Evolutionary conservation across 2,329 filamentous ascomycete species (phyloP), one percentile per base, ranked within the genome.

Genomic region (Cytospora paraplurivora): DNA sequence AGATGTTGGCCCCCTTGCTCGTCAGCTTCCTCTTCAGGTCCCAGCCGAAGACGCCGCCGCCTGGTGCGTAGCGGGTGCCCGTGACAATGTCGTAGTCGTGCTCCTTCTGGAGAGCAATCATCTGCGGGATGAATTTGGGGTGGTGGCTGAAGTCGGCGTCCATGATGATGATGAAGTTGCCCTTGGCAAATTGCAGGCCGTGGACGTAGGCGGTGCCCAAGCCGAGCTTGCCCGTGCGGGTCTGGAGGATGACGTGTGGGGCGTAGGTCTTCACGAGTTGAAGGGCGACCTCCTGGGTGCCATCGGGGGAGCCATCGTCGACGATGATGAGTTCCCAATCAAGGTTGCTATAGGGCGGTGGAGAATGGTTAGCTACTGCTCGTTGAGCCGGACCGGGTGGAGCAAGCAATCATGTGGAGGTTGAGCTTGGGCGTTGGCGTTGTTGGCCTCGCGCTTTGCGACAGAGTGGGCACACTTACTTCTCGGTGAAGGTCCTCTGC

Each of bases 161-260:
- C 95, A 99, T 99, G 85, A 99, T 99, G 82, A 99, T 92, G 75
- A 99, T 92, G 74, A 88, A 98, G 85, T 96, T 97, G 72, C 95
- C 95, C 27, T 88, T 93, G 32, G 85, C 90, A 75, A 91, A 98
- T 76, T 97, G 87, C 66, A 99, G 84, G 59, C 94, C 94, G 78
- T 97, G 93, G 47, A 97, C 92, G 80, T 98, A 98, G 56, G 94
- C 94, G 3, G 94, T 97, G 70, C 94, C 94, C 56, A 98, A 89
- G n/a, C 94, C 94, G 47, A 97, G 90, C 81, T 98, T 99, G 75
- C 96, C 96, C 50, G 92, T 85, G 73, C 96, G 93, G 32, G 92
- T 86, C 79, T 95, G 91, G 69, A 99, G 89, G 70, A 91, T 74
- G 74, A 99, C 88, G 78, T 89, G 91, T 53, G 88, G 82, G 35